Evolutionary conservation across 1,284 basidiomycete species (phyloP).

Genomic region (Paramarasmius palmivorus): DNA sequence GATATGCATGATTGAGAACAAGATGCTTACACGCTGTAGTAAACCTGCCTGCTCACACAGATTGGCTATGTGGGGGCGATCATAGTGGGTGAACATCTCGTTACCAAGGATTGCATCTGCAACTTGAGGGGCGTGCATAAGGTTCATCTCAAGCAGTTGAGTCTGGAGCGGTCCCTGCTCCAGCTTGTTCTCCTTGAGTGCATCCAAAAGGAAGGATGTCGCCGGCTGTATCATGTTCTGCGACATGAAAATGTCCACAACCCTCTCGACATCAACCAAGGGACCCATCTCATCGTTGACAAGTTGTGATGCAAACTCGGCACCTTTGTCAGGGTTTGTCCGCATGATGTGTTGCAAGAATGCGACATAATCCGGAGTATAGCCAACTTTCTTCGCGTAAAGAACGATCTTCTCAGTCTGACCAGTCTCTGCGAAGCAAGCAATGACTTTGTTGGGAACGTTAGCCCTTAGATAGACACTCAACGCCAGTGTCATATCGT

Average conservation of each 20-base stretch:
- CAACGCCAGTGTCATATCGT: slow-evolving; percentile 98
- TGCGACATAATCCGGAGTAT: slow-evolving; percentile 91
- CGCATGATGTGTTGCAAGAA: slow-evolving; percentile 98
- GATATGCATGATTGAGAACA: slow-evolving; percentile 2
- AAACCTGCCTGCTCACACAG: slow-evolving; percentile 98
- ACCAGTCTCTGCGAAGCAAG: slow-evolving; percentile 98
- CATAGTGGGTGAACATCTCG: slow-evolving; percentile 98
- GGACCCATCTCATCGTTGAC: slow-evolving; percentile 94
- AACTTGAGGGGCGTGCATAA: slow-evolving; percentile 97
- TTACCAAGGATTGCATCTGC: slow-evolving; percentile 99
- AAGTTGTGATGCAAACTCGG: slow-evolving; percentile 95
- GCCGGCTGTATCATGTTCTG: slow-evolving; percentile 99
- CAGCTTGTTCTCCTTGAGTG: slow-evolving; percentile 98
- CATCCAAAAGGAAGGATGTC: slow-evolving; percentile 97
- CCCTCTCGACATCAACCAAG: slow-evolving; percentile 91
- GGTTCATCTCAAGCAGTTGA: slow-evolving; percentile 96
- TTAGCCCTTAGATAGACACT: slow-evolving; percentile 98
- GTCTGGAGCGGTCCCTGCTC: slow-evolving; percentile 98
- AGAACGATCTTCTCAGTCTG: slow-evolving; percentile 99
- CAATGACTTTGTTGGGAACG: slow-evolving; percentile 98
- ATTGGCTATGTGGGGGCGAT: slow-evolving; percentile 95
- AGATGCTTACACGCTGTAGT: slow-evolving; percentile 75
- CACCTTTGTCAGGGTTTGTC: slow-evolving; percentile 96
- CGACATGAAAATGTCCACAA: slow-evolving; percentile 98
- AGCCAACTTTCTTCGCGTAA: slow-evolving; percentile 97